Percentiles rank a stretch among this genome's conserved stretches.
Evolutionary conservation across 768 basidiomycete species (phyloP).

Genomic region (Calocera cornea): DNA sequence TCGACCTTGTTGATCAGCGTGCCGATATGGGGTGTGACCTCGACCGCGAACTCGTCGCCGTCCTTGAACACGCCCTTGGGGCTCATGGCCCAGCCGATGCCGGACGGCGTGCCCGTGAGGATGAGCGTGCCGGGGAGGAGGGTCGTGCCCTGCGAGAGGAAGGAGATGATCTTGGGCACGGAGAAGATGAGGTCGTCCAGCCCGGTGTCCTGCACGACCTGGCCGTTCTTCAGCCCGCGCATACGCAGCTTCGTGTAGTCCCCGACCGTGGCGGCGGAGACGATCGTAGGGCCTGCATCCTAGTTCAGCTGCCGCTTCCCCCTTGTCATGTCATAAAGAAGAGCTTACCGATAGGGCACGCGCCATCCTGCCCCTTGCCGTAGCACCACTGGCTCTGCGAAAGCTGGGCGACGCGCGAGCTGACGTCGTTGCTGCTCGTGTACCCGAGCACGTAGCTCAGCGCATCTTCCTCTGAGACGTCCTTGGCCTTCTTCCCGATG

Average conservation of each 20-base stretch:
- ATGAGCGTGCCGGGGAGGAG: constrained; percentile 71
- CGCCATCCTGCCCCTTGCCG: constrained; percentile 22
- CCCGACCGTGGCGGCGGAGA: constrained; percentile 48
- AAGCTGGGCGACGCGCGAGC: constrained; percentile 13
- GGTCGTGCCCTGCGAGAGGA: constrained; percentile 74
- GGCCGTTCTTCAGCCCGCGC: constrained; percentile 51
- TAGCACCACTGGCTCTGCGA: constrained; percentile 21
- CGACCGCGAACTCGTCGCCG: constrained; percentile 20
- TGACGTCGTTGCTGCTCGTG: constrained; percentile 64
- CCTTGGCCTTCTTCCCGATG: constrained; percentile 66
- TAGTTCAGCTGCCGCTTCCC: too few relatives aligned
- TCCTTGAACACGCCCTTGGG: constrained; percentile 16
- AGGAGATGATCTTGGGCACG: constrained; percentile 61
- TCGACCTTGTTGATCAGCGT: constrained; percentile 26
- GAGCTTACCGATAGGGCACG: constrained; percentile 22
- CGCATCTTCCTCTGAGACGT: constrained; percentile 69
- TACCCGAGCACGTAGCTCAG: constrained; percentile 78
- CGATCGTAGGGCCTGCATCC: constrained; percentile 71
- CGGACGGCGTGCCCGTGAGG: constrained; percentile 38
- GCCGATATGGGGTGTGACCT: constrained; percentile 17
- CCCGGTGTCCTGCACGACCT: constrained; percentile 46
- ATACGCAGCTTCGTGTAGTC: constrained; percentile 54
- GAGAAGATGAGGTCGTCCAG: constrained; percentile 67
- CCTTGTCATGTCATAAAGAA: too few relatives aligned
- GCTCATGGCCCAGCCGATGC: constrained; percentile 15